Evolutionary conservation across 257 asterid genomes (phyloP).

Genomic region (Anisodus tanguticus): DNA sequence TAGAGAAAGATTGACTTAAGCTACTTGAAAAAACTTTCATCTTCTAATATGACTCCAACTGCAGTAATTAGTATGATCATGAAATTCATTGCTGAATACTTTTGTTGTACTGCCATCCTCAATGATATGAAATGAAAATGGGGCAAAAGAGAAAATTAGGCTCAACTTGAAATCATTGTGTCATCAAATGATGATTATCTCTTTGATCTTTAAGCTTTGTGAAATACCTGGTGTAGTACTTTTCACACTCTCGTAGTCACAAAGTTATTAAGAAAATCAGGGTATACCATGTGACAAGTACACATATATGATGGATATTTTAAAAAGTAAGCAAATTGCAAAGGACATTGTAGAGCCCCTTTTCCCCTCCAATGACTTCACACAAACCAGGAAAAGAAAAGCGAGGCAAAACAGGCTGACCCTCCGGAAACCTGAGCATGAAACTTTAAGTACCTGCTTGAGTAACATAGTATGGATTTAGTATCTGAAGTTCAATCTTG

Average conservation of each 20-base stretch:
- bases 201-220: neutral
- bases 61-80: neutral
- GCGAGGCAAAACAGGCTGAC: neutral
- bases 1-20: neutral
- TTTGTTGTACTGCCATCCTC: neutral
- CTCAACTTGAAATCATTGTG: neutral
- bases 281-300: neutral
- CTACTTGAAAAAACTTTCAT: neutral
- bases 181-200: neutral
- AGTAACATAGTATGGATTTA: neutral
- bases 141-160: neutral
- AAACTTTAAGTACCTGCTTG: neutral
- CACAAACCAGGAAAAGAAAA: neutral
- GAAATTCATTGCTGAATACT: neutral
- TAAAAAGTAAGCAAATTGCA: neutral
- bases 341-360: neutral
- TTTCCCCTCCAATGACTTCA: neutral
- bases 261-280: neutral
- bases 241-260: neutral
- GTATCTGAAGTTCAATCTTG: neutral
- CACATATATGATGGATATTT: neutral
- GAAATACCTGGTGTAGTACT: neutral
- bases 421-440: neutral
- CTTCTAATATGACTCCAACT: conserved; percentile 3
- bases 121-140: neutral